phyloP scores from a whole-genome alignment of 2,329 filamentous ascomycete genomes.

The Ophiostoma himal-ulmi region DNA sequence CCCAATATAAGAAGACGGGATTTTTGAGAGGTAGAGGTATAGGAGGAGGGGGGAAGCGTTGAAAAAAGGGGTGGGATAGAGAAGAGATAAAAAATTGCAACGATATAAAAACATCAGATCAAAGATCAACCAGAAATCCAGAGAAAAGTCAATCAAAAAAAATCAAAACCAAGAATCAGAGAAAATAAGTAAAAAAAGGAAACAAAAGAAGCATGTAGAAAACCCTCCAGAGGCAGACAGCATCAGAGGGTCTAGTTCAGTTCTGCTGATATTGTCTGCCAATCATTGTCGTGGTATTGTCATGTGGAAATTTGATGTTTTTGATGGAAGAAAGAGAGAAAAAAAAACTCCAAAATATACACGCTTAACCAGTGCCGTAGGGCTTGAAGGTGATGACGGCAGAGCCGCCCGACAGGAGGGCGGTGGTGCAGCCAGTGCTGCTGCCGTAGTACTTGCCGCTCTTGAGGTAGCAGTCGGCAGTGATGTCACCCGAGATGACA shows the following conservation, averaged over 20 bases:
- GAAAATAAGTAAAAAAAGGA: background rate
- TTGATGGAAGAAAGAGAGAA: background rate
- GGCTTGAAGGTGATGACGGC: slow-evolving; percentile 21
- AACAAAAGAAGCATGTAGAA: background rate
- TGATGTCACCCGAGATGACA: slow-evolving; percentile 62
- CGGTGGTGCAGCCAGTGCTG: slow-evolving; percentile 61
- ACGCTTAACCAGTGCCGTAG: slow-evolving; percentile 20
- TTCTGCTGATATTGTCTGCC: background rate
- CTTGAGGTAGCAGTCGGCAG: slow-evolving; percentile 56
- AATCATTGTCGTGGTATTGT: background rate
- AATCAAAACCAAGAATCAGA: background rate
- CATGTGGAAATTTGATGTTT: background rate
- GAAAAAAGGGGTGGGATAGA: background rate
- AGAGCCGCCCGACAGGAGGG: slow-evolving; percentile 21
- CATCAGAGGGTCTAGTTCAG: background rate
- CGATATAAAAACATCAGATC: slow-evolving; percentile 11
- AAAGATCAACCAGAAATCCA: background rate
- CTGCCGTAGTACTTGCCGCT: slow-evolving; percentile 57
- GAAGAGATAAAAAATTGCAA: background rate
- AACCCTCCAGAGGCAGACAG: background rate
- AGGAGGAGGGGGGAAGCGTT: background rate
- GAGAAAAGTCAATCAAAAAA: background rate
- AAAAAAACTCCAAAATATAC: background rate
- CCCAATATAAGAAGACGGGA: slow-evolving; percentile 12
- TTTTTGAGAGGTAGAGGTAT: slow-evolving; percentile 7